Percentiles rank a stretch among this genome's conserved stretches.
Conservation (phyloP, 2,329 filamentous ascomycete genomes). For the Huntiella omanensis region DNA sequence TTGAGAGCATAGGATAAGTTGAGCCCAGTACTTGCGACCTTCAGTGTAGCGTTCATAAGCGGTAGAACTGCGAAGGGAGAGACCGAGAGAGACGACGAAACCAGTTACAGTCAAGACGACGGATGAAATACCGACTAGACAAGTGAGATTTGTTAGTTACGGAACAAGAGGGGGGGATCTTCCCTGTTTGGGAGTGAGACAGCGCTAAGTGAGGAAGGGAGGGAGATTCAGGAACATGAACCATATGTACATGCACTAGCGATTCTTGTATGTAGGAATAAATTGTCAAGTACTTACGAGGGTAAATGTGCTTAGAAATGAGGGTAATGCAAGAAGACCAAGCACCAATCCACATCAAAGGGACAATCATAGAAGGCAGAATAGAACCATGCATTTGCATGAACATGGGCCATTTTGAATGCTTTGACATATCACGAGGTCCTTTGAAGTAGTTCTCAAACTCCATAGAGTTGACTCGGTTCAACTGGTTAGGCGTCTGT, state of each 20-base stretch:
- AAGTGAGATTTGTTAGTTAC: too few species aligned
- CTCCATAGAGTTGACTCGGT: constrained; percentile 10
- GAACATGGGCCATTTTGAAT: constrained; percentile 62
- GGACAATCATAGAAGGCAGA: constrained; percentile 54
- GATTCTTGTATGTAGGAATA: background rate
- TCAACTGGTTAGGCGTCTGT: constrained; percentile 9
- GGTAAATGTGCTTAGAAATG: constrained; percentile 26
- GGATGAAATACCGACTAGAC: constrained; percentile 30
- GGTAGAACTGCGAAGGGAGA: constrained; percentile 59
- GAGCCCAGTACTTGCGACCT: constrained; percentile 43
- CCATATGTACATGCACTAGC: background rate
- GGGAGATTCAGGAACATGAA: constrained; percentile 3
- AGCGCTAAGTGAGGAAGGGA: constrained; percentile 1
- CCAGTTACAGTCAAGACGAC: constrained; percentile 56
- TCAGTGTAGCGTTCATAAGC: constrained; percentile 58
- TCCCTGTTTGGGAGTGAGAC: too few species aligned
- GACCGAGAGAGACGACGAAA: constrained; percentile 64
- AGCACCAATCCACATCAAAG: constrained; percentile 37
- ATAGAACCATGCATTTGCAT: constrained; percentile 60
- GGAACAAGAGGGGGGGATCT: too few species aligned
- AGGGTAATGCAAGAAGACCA: constrained; percentile 50
- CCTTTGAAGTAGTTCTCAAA: constrained; percentile 20
- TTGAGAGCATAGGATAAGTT: constrained; percentile 42
- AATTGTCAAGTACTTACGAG: constrained; percentile 5
- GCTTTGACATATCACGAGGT: constrained; percentile 50